A percentile compares a stretch with the other conserved stretches of the same genome.
Evolutionary conservation across 331 rosid species (phyloP).

Genomic region (Spiraea crenata): DNA sequence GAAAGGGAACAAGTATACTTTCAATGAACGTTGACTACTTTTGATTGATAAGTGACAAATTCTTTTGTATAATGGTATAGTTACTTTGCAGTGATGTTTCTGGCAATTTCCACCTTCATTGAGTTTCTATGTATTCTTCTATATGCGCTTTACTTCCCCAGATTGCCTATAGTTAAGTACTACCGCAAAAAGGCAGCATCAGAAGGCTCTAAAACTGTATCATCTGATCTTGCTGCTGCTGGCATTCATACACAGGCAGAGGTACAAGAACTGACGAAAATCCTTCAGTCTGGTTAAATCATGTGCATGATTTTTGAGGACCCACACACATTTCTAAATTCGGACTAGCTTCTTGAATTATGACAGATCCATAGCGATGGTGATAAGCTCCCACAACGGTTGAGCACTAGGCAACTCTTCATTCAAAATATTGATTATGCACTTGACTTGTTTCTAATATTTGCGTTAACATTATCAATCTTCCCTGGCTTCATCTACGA

Average conservation of each 20-base stretch:
- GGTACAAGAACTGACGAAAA: constrained; percentile 12
- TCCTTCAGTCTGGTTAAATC: too few species aligned
- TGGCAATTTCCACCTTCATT: constrained; percentile 49
- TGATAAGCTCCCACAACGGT: constrained; percentile 20
- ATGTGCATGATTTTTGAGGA: too few species aligned
- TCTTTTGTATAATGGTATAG: not conserved
- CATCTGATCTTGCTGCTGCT: constrained; percentile 75
- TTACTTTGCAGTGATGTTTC: constrained; percentile 56
- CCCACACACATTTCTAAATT: too few species aligned
- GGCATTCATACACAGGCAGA: constrained; percentile 40
- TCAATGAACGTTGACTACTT: not conserved
- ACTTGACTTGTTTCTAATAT: constrained; percentile 49
- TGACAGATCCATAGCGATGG: too few species aligned
- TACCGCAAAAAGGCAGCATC: constrained; percentile 72
- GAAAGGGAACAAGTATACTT: constrained; percentile 61
- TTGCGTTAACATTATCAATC: constrained; percentile 66
- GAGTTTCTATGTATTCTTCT: constrained; percentile 61
- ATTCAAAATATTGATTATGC: constrained; percentile 47
- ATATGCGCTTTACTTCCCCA: constrained; percentile 66
- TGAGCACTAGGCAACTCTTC: constrained; percentile 52
- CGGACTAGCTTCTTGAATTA: too few species aligned
- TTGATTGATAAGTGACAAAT: not conserved
- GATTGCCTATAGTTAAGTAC: constrained; percentile 63
- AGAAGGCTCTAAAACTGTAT: constrained; percentile 81
- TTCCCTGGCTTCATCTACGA: constrained; percentile 76